A percentile compares a stretch with the other conserved stretches of the same genome.
Conservation (phyloP, 495 filamentous ascomycete genomes). For the Evernia prunastri region DNA sequence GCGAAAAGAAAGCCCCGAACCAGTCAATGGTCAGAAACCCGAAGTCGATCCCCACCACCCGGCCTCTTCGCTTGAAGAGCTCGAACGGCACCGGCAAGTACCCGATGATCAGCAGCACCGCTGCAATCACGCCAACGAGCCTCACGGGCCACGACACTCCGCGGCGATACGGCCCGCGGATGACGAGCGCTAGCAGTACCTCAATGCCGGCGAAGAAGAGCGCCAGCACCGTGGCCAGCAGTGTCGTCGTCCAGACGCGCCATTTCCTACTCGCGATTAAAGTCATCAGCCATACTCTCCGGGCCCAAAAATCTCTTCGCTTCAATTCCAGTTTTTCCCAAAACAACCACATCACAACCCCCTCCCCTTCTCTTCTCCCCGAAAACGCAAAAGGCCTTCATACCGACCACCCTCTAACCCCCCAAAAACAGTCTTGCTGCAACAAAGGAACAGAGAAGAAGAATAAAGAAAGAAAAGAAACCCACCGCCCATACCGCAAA, state of each 20-base stretch:
- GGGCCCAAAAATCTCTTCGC: too few relatives aligned
- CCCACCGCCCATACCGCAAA: conserved; percentile 55
- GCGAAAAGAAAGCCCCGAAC: conserved; percentile 64
- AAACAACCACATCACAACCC: too few relatives aligned
- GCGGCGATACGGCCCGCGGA: conserved; percentile 50
- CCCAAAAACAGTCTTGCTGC: too few relatives aligned
- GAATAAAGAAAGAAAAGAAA: neutral
- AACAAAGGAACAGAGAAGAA: too few relatives aligned
- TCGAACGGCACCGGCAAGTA: conserved; percentile 66
- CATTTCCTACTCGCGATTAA: conserved; percentile 39
- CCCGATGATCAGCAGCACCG: conserved; percentile 51
- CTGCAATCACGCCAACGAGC: conserved; percentile 53
- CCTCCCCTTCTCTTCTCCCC: too few relatives aligned
- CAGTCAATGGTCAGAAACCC: conserved; percentile 65
- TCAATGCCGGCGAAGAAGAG: conserved; percentile 52
- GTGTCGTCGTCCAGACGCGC: conserved; percentile 41
- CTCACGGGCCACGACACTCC: conserved; percentile 50
- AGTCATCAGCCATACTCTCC: neutral
- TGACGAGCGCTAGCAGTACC: conserved; percentile 53
- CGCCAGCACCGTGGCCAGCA: conserved; percentile 36
- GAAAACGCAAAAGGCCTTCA: too few relatives aligned
- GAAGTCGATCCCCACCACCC: conserved; percentile 62
- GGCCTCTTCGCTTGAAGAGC: conserved; percentile 60
- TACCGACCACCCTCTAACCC: too few relatives aligned
- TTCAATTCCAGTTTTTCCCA: too few relatives aligned